These are phyloP conservation scores for Chlorencoelia australis DNA, from an alignment of 2,329 filamentous ascomycete genomes.

Conservation along the genomic window DNA sequence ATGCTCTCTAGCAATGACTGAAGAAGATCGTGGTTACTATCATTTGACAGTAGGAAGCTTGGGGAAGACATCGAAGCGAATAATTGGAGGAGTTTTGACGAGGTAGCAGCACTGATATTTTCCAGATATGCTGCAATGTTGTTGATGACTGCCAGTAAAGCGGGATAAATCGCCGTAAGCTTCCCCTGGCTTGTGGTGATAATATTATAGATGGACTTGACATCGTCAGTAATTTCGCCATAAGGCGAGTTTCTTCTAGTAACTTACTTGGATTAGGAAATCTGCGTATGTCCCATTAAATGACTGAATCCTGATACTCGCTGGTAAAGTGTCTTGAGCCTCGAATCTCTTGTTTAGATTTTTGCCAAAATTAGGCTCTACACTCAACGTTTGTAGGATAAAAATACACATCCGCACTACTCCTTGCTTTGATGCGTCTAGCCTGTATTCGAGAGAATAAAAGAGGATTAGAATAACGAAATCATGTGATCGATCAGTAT, in stretches of 20 bases:
- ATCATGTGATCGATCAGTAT: slow-evolving; percentile 86
- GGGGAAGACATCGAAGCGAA: slow-evolving; percentile 90
- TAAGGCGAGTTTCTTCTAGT: neutral
- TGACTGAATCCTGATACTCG: slow-evolving; percentile 67
- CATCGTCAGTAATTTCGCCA: slow-evolving; percentile 17
- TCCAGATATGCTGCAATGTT: slow-evolving; percentile 84
- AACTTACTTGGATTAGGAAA: slow-evolving; percentile 74
- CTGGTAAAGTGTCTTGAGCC: slow-evolving; percentile 76
- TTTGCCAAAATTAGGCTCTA: slow-evolving; percentile 81
- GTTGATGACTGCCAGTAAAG: slow-evolving; percentile 82
- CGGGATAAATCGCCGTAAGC: slow-evolving; percentile 83
- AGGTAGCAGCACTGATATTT: slow-evolving; percentile 62
- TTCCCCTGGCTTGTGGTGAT: slow-evolving; percentile 88
- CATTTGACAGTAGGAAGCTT: slow-evolving; percentile 83
- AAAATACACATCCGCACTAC: slow-evolving; percentile 97
- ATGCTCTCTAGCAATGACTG: slow-evolving; percentile 78
- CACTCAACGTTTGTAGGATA: slow-evolving; percentile 85
- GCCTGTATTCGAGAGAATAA: slow-evolving; percentile 83
- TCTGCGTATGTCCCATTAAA: slow-evolving; percentile 90
- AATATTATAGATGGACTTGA: slow-evolving; percentile 76
- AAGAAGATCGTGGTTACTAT: slow-evolving; percentile 76
- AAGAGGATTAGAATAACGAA: slow-evolving; percentile 86
- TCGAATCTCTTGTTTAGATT: slow-evolving; percentile 85
- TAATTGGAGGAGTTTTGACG: slow-evolving; percentile 75
- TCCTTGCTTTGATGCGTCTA: slow-evolving; percentile 79